Percentiles rank a stretch among this genome's conserved stretches.
Conservation (phyloP, 768 basidiomycete species). For the Calocera cornea region DNA sequence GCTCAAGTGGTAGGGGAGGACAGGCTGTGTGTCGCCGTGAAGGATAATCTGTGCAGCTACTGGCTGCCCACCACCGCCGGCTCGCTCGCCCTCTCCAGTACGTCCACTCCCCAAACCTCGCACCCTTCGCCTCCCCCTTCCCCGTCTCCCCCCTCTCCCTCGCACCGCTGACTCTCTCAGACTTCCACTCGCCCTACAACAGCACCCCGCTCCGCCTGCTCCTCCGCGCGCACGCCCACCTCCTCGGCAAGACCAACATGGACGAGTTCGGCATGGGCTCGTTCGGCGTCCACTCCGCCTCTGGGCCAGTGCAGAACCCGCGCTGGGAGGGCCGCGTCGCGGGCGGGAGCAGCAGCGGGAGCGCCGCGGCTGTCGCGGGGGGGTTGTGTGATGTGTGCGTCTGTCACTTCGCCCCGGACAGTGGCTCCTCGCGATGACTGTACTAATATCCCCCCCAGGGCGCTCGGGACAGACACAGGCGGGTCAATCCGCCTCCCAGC, state of each 20-base stretch:
- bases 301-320: slow-evolving; percentile 74
- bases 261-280: slow-evolving; percentile 99
- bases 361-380: slow-evolving; percentile 82
- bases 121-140: not conserved
- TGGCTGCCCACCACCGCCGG: slow-evolving; percentile 61
- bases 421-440: not conserved
- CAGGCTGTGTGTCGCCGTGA: slow-evolving; percentile 42
- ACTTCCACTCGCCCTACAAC: slow-evolving; percentile 67
- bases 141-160: not conserved
- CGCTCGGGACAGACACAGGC: slow-evolving; percentile 88
- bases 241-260: slow-evolving; percentile 84
- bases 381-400: slow-evolving; percentile 74
- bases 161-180: slow-evolving; percentile 25
- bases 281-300: slow-evolving; percentile 54
- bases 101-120: slow-evolving; percentile 9
- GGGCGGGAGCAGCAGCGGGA: slow-evolving; percentile 91
- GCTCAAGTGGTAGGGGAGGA: not conserved
- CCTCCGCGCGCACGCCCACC: slow-evolving; percentile 45
- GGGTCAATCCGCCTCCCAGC: slow-evolving; percentile 89
- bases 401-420: no score
- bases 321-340: slow-evolving; percentile 39
- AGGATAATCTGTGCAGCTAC: slow-evolving; percentile 73
- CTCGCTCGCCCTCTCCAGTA: slow-evolving; percentile 58
- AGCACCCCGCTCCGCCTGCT: slow-evolving; percentile 69
- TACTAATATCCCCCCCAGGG: slow-evolving; percentile 35